phyloP scores from a whole-genome alignment of 2,329 filamentous ascomycete species.

The Fusarium humuli region DNA sequence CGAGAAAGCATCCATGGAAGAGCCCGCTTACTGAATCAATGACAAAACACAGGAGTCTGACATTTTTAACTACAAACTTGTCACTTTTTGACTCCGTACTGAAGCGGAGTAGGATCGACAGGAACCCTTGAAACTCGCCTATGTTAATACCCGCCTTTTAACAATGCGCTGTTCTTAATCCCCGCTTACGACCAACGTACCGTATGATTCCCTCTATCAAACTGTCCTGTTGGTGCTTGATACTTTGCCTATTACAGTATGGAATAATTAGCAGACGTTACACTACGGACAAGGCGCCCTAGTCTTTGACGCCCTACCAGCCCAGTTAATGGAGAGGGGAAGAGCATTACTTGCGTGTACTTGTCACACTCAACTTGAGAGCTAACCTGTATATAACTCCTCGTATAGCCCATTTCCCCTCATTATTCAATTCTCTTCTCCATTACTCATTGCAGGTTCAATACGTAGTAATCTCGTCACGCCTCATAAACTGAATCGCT shows the following conservation, averaged over 20 bases:
- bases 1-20: neutral
- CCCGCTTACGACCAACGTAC: slow-evolving; percentile 3
- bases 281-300: slow-evolving; percentile 4
- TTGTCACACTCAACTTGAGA: neutral
- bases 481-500: neutral
- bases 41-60: neutral
- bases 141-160: neutral
- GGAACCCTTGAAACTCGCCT: neutral
- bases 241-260: neutral
- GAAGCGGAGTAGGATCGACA: neutral
- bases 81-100: neutral
- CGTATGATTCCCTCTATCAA: neutral
- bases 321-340: neutral
- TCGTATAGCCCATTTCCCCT: slow-evolving; percentile 11
- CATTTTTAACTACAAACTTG: neutral
- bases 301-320: neutral
- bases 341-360: neutral
- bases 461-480: neutral
- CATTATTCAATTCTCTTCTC: neutral
- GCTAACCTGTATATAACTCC: neutral
- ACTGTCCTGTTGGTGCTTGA: neutral
- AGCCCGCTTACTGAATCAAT: neutral
- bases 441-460: neutral
- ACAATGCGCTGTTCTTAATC: slow-evolving; percentile 6
- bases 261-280: neutral